phyloP scores from a whole-genome alignment of 306 rosid genomes.

The Cucurbita moschata region DNA sequence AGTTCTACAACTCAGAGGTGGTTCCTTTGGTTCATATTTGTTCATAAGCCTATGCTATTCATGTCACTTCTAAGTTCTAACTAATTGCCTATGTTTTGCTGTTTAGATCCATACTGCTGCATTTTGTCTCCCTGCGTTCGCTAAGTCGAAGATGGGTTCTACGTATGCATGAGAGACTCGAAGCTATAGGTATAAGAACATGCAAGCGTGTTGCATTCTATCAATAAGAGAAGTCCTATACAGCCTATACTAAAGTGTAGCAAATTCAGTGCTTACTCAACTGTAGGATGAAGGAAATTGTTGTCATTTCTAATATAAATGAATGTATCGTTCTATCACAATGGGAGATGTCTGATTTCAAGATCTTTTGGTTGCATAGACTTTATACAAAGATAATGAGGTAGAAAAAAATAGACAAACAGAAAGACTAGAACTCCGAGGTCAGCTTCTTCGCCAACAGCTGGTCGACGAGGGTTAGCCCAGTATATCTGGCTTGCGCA shows the following conservation, averaged over 20 bases:
- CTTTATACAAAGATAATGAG: conserved; percentile 46
- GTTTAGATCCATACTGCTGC: conserved; percentile 30
- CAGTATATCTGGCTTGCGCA: conserved; percentile 60
- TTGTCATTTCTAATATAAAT: neutral
- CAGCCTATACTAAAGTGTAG: neutral
- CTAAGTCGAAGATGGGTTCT: neutral
- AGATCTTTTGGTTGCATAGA: conserved; percentile 42
- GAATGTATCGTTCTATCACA: conserved; percentile 2
- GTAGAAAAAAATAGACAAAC: conserved; percentile 45
- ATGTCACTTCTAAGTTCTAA: neutral
- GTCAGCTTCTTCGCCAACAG: conserved; percentile 93
- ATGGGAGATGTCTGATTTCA: conserved; percentile 41
- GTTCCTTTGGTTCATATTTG: neutral
- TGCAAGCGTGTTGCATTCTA: too few relatives aligned
- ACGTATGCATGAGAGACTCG: neutral
- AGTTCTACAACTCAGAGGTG: conserved; percentile 59
- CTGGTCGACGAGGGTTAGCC: conserved; percentile 51
- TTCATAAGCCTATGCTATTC: neutral
- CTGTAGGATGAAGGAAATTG: neutral
- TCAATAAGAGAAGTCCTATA: too few relatives aligned
- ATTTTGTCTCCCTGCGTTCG: conserved; percentile 12
- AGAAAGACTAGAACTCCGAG: conserved; percentile 71
- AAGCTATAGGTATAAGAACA: neutral
- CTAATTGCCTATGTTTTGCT: neutral
- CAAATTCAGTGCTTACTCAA: neutral